Percentiles rank a stretch among this genome's conserved stretches.
phyloP scores from a whole-genome alignment of 2,329 filamentous ascomycete genomes.

The Penicillium sp. region DNA sequence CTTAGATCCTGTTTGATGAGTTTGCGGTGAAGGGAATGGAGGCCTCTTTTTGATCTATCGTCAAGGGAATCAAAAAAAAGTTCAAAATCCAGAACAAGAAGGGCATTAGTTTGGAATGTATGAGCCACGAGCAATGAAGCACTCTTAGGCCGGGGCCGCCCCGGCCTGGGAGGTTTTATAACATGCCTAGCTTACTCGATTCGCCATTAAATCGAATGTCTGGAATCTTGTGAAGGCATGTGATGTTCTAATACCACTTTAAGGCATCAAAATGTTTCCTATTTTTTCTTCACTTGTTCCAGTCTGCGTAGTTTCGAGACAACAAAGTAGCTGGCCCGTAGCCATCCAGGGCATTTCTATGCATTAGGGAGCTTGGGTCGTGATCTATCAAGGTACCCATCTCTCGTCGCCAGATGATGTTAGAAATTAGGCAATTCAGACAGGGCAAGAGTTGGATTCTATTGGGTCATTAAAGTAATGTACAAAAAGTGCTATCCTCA shows the following conservation, averaged over 20 bases:
- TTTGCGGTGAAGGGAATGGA: slow-evolving; percentile 28
- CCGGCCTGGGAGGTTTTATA: slow-evolving; percentile 33
- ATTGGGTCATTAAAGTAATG: slow-evolving; percentile 17
- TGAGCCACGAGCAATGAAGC: slow-evolving; percentile 52
- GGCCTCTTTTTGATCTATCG: slow-evolving; percentile 35
- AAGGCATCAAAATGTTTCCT: slow-evolving; percentile 41
- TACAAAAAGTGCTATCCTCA: slow-evolving; percentile 13
- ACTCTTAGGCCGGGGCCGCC: slow-evolving; percentile 29
- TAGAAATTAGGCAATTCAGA: too few relatives aligned
- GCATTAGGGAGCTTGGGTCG: too few relatives aligned
- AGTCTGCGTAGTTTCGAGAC: slow-evolving; percentile 3
- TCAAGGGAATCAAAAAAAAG: slow-evolving; percentile 39
- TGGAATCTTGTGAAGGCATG: slow-evolving; percentile 41
- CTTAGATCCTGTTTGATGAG: slow-evolving; percentile 57
- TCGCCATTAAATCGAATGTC: slow-evolving; percentile 36
- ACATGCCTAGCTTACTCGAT: slow-evolving; percentile 45
- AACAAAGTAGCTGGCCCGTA: background rate
- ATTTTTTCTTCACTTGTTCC: slow-evolving; percentile 30
- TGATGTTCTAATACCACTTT: slow-evolving; percentile 47
- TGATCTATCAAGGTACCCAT: too few relatives aligned
- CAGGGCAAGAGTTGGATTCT: slow-evolving; percentile 12
- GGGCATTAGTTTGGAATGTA: slow-evolving; percentile 45
- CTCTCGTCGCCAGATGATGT: too few relatives aligned
- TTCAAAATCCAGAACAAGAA: slow-evolving; percentile 36
- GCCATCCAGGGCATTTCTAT: too few relatives aligned